Percentiles rank a stretch among this genome's conserved stretches.
These are phyloP conservation scores for Porphyrellus cyaneotinctus DNA, from an alignment of 768 basidiomycete species.

Conservation along the genomic window DNA sequence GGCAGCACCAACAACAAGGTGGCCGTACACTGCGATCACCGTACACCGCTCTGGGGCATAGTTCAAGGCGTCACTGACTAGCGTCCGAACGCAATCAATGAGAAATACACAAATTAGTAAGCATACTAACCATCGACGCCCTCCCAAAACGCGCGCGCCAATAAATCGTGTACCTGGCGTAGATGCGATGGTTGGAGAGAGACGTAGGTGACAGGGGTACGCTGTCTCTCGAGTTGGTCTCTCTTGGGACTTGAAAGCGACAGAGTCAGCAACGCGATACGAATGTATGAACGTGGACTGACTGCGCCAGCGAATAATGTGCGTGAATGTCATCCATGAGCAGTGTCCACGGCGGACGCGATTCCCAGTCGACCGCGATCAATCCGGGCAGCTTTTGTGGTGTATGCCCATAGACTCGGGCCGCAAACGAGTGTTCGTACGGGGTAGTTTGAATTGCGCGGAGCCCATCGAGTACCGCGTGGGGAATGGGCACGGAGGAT, in stretches of 20 bases:
- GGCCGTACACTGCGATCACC: constrained; percentile 68
- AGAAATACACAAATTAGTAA: background rate
- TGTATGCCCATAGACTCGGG: constrained; percentile 50
- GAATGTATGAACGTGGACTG: constrained; percentile 1
- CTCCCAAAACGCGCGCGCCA: constrained; percentile 68
- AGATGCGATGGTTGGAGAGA: constrained; percentile 58
- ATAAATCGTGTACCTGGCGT: constrained; percentile 65
- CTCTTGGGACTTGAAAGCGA: constrained; percentile 47
- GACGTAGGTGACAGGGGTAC: constrained; percentile 59
- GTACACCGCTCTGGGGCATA: constrained; percentile 70
- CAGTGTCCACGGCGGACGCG: constrained; percentile 65
- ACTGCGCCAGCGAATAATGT: constrained; percentile 64
- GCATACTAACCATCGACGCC: constrained; percentile 64
- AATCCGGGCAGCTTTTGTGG: constrained; percentile 29
- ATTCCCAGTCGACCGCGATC: constrained; percentile 71
- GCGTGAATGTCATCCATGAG: constrained; percentile 69
- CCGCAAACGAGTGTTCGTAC: constrained; percentile 62
- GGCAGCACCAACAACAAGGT: constrained; percentile 68
- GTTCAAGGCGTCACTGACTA: constrained; percentile 69
- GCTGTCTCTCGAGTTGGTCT: constrained; percentile 38
- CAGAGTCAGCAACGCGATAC: background rate
- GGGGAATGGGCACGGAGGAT: constrained; percentile 23
- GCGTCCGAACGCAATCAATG: background rate
- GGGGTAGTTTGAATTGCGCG: constrained; percentile 56
- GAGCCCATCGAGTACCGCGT: constrained; percentile 47